Evolutionary conservation across 352 stramenopile genomes (phyloP).

Genomic region (Ochromonadaceae sp.): DNA sequence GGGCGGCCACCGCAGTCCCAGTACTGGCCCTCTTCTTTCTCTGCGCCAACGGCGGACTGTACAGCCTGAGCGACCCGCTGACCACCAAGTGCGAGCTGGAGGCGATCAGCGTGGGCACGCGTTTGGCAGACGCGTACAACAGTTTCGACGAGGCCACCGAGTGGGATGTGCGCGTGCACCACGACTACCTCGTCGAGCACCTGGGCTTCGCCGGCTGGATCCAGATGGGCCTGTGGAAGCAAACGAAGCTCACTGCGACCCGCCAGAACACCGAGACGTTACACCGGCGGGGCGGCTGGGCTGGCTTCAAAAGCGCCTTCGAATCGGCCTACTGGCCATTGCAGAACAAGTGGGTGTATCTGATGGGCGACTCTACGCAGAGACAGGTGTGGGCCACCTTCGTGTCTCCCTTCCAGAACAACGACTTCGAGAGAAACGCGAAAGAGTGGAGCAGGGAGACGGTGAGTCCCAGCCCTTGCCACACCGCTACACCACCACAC

Average conservation of each 20-base stretch:
- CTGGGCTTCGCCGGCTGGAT: slow-evolving; percentile 16
- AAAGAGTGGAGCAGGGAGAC: slow-evolving; percentile 11
- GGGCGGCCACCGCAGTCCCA: no score
- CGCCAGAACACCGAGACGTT: not conserved
- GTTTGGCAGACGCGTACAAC: slow-evolving; percentile 6
- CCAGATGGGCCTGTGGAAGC: slow-evolving; percentile 15
- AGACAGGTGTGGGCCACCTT: slow-evolving; percentile 11
- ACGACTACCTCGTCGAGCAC: slow-evolving; percentile 6
- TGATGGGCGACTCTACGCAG: slow-evolving; percentile 15
- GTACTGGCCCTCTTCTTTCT: no score
- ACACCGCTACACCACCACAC: no score
- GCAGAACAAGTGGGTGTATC: slow-evolving; percentile 10
- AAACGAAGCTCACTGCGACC: not conserved
- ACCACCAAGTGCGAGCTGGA: slow-evolving; percentile 12
- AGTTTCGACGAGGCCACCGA: slow-evolving; percentile 8
- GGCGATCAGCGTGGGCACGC: not conserved
- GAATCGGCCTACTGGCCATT: slow-evolving; percentile 12
- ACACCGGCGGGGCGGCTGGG: slow-evolving; percentile 9
- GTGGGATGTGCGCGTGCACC: slow-evolving; percentile 2
- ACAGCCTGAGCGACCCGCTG: not conserved
- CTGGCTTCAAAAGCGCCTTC: not conserved
- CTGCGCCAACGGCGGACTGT: not conserved
- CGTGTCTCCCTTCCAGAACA: slow-evolving; percentile 2
- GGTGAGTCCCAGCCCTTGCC: not conserved
- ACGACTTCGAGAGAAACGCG: slow-evolving; percentile 15